Base-by-base conservation (phyloP, 805 yeast genomes). In the Ogataea zsoltii region DNA sequence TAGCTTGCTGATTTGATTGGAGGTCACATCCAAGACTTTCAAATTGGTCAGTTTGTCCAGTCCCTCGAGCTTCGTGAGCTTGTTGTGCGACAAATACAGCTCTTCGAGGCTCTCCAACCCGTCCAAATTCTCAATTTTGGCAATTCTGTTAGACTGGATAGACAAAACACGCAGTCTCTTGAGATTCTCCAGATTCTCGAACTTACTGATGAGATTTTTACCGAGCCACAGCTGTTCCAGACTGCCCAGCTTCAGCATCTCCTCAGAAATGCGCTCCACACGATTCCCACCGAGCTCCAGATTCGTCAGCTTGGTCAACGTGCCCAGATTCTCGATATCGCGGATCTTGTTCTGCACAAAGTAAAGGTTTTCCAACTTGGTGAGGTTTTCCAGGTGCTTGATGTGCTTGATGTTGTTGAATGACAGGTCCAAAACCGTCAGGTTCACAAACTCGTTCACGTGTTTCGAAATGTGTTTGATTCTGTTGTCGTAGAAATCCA, bases 271-370 rank as follows among this genome's bases (percentile, higher is more conserved):
- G 33, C 57, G 64, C 35, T 78, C 74, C 37, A 89, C 76, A 46
- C 80, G 74, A 66, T 94, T 94, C 18, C 97, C 99, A 11, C 98
- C 99, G 33, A 94, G 72, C 66, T 94, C 99, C 44, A 94, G 69
- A 54, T 85, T 86, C 42, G 68, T 76, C 51, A 94, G 66, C 15
- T 78, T 71, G 1, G 62, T 65, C 46, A 89, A 70, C 1, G 74
- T 71, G 12, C 78, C 79, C 39, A 92, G 54, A 54, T 83, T 82
- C 53, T 81, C 82, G 53, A 94, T 88, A 47, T 78, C 83, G 13
- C 76, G 65, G 44, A 94, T 88, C 58, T 80, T 85, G 66, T 94
- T 94, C 61, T 92, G 97, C 32, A 95, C 96, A 66, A 94, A 82
- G 61, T 81, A 94, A 34, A 94, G 61, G 50, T 85, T 80, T 53